Evolutionary conservation across 306 rosid genomes (phyloP), one percentile per base, ranked within the genome.

Genomic region (Prunus dulcis): DNA sequence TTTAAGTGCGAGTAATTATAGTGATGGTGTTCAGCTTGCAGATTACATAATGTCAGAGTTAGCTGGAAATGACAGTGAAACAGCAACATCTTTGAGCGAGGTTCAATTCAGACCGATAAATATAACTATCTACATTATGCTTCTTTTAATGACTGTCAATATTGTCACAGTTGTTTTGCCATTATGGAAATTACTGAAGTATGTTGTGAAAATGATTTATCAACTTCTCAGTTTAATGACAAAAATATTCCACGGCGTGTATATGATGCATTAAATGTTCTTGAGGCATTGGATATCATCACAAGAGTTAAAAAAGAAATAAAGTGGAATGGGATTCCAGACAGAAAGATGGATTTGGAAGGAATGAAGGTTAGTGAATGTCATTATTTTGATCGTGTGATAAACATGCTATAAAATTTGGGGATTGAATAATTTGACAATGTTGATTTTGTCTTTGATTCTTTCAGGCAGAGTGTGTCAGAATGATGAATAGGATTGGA

Each of bases 201-300:
- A 62, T 23, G 32, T 73, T 74, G 46, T 32, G 15, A 51, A 34
- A 32, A 43, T 62, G 25, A 46, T 12, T 38, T 43, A 50, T 53
- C 18, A 27, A 34, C 25, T 51, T 7, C 20, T 45, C 83, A 83
- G 83, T 49, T 47, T 75, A 81, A 82, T n/a, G 74, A 69, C 47
- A 82, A 79, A 67, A 83, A 83, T 34, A 71, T 83, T 64, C 58
- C 75, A 41, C 74, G 83, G 12, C 75, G 81, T n/a, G 81, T 83
- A 10, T 83, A 83, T 75, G 83, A 79, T 75, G 86, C 78, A 20
- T 32, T 83, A 57, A 79, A 83, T 65, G 86, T 83, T 65, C 86
- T 79, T 28, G 61, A 58, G 78, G 83, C 86, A 38, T 15, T 83
- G 81, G 83, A 75, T 38, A 83, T 83, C 62, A 75, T 83, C 72